Evolutionary conservation across 1,139 yeast genomes (phyloP).

Genomic region (Blastobotrys apis): DNA sequence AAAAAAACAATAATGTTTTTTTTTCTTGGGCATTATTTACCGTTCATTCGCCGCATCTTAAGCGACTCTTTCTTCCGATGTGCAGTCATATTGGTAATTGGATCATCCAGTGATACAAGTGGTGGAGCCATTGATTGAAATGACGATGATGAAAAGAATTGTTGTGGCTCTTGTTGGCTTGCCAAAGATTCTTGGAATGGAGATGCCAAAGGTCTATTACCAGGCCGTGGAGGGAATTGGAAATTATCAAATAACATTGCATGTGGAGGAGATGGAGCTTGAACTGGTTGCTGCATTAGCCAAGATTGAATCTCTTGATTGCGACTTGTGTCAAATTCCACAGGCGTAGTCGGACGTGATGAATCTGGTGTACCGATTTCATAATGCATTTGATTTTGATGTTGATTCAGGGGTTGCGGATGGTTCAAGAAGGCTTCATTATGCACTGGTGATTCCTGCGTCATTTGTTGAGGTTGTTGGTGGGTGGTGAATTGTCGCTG

Average conservation of each 20-base stretch:
- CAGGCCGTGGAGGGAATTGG: conserved; percentile 13
- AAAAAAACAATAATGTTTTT: conserved; percentile 1
- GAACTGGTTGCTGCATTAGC: conserved; percentile 10
- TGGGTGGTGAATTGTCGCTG: not conserved
- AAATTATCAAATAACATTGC: conserved; percentile 3
- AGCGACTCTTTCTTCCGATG: conserved; percentile 37
- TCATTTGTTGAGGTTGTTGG: not conserved
- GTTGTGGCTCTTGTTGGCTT: conserved; percentile 1
- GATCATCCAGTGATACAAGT: conserved; percentile 3
- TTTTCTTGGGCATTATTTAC: conserved; percentile 3
- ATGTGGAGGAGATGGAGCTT: not conserved
- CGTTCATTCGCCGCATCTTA: conserved; percentile 32
- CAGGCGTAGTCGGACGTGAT: conserved; percentile 12
- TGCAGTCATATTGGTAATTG: conserved; percentile 17
- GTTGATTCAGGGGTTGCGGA: not conserved
- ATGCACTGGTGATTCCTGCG: not conserved
- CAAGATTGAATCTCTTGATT: conserved; percentile 14
- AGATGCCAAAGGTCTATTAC: conserved; percentile 25
- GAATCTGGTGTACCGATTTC: conserved; percentile 14
- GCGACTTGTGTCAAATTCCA: not conserved
- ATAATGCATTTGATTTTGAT: not conserved
- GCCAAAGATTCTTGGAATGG: conserved; percentile 28
- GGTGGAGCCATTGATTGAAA: conserved; percentile 10
- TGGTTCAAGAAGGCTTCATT: no score
- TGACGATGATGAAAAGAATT: not conserved